A percentile compares a stretch with the other conserved stretches of the same genome.
Evolutionary conservation across 768 basidiomycete species (phyloP).

Genomic region (Suillus occidentalis): DNA sequence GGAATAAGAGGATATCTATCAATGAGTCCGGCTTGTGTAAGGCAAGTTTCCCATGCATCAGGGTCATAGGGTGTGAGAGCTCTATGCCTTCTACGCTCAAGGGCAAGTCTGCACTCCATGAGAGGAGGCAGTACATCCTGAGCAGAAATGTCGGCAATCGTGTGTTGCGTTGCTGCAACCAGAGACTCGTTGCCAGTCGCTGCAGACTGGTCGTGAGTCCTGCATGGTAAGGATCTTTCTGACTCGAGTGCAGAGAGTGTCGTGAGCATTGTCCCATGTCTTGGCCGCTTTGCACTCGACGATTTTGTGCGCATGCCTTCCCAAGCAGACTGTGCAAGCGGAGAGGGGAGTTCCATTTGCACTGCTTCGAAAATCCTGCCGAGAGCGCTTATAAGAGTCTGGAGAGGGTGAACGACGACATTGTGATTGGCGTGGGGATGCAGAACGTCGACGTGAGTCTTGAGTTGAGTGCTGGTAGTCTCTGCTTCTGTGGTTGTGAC

Average conservation of each 20-base stretch:
- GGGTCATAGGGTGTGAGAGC: not conserved
- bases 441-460: too few species aligned
- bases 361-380: not conserved
- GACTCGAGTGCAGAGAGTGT: not conserved
- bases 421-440: not conserved
- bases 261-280: fast-evolving
- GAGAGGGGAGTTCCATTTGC: not conserved
- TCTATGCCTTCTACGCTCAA: not conserved
- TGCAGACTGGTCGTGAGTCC: not conserved
- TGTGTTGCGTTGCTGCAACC: not conserved
- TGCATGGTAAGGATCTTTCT: not conserved
- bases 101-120: not conserved
- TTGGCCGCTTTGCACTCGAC: not conserved
- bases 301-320: not conserved
- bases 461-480: too few species aligned
- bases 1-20: not conserved
- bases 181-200: not conserved
- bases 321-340: not conserved
- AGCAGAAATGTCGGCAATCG: not conserved
- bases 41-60: not conserved
- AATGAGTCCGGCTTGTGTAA: not conserved
- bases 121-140: not conserved
- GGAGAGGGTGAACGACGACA: not conserved
- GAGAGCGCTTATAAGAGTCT: not conserved
- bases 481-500: too few species aligned